These are phyloP conservation scores for Nyctanthes arbortristis DNA, from an alignment of 257 asterid species.

Conservation along the genomic window DNA sequence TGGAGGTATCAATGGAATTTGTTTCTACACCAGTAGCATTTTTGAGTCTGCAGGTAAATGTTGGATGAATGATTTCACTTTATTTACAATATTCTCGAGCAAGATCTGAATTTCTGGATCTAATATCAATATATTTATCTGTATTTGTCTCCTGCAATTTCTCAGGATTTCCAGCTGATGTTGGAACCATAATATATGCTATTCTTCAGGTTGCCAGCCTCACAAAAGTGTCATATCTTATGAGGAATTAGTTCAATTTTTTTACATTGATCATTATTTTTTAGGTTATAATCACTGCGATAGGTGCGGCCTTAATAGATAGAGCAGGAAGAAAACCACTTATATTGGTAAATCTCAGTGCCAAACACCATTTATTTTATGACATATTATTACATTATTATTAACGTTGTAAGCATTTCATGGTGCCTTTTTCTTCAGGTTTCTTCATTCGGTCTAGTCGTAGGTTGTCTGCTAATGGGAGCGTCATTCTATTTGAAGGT, in stretches of 20 bases:
- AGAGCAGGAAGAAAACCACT: constrained; percentile 89
- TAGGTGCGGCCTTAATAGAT: constrained; percentile 74
- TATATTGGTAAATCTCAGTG: constrained; percentile 52
- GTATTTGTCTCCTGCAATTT: not conserved
- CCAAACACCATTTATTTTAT: too few relatives aligned
- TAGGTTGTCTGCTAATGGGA: constrained; percentile 74
- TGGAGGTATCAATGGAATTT: constrained; percentile 91
- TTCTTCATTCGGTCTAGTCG: constrained; percentile 74
- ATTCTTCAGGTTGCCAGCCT: constrained; percentile 66
- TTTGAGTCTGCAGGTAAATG: constrained; percentile 75
- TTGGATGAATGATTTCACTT: not conserved
- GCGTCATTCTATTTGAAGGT: constrained; percentile 83
- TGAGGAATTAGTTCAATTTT: not conserved
- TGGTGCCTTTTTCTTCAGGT: constrained; percentile 40
- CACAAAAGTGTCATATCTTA: constrained; percentile 12
- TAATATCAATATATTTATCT: not conserved
- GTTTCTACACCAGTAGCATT: constrained; percentile 89
- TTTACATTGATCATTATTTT: not conserved
- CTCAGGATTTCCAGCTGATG: constrained; percentile 77
- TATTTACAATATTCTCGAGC: not conserved
- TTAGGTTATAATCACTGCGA: constrained; percentile 74
- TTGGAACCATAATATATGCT: constrained; percentile 82
- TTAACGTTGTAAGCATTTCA: not conserved
- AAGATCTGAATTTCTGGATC: not conserved
- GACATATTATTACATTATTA: not conserved